Evolutionary conservation across 352 stramenopile species (phyloP).

Genomic region (Pythium rishiriense): DNA sequence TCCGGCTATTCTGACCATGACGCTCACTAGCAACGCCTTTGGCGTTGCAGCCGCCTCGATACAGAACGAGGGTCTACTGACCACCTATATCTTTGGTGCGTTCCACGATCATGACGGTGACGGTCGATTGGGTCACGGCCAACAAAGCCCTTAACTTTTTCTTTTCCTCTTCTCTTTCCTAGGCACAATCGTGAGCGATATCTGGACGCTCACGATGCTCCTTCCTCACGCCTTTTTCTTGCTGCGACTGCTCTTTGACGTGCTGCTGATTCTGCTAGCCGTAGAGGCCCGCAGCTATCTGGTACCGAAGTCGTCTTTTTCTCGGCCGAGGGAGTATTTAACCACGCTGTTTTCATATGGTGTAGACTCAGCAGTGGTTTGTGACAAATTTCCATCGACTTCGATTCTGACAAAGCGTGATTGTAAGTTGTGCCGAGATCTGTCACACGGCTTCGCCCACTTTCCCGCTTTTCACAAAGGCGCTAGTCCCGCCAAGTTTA

Average conservation of each 20-base stretch:
- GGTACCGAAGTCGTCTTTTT: constrained; percentile 26
- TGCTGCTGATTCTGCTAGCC: constrained; percentile 41
- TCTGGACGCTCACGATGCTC: constrained; percentile 43
- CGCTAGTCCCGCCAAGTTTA: too few relatives aligned
- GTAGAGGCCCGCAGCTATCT: constrained; percentile 45
- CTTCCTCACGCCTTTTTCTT: constrained; percentile 65
- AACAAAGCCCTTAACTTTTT: too few relatives aligned
- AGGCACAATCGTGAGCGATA: constrained; percentile 38
- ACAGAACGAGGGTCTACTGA: constrained; percentile 35
- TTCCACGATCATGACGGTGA: neutral
- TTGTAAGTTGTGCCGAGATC: too few relatives aligned
- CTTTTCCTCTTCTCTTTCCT: neutral
- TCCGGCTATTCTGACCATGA: constrained; percentile 32
- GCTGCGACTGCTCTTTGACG: constrained; percentile 55
- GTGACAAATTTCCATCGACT: constrained; percentile 65
- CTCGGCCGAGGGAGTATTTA: too few relatives aligned
- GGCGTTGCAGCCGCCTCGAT: constrained; percentile 28
- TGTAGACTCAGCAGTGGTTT: constrained; percentile 59
- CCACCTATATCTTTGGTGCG: constrained; percentile 30
- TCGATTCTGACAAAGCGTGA: constrained; percentile 29
- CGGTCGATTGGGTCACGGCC: too few relatives aligned
- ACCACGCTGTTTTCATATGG: neutral
- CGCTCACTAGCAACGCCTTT: constrained; percentile 36
- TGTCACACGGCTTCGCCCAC: too few relatives aligned
- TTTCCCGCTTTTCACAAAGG: too few relatives aligned